Evolutionary conservation across 495 filamentous ascomycete species (phyloP).

Genomic region (Neurospora africana): DNA sequence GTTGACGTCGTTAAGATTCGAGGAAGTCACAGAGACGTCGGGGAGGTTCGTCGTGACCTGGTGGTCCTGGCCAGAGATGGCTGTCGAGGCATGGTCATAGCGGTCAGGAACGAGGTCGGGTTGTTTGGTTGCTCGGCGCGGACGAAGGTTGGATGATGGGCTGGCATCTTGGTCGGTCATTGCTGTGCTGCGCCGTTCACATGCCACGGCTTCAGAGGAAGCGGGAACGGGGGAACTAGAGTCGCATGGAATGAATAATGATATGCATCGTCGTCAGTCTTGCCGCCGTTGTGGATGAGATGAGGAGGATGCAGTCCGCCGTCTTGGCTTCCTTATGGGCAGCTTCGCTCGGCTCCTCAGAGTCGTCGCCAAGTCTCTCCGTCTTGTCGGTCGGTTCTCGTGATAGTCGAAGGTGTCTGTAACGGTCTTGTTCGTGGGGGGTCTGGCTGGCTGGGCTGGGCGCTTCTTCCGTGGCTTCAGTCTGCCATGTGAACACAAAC

Average conservation of each 20-base stretch:
- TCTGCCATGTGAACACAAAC: neutral
- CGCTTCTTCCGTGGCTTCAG: neutral
- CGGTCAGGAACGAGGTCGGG: slow-evolving; percentile 5
- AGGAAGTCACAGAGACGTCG: neutral
- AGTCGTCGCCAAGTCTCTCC: neutral
- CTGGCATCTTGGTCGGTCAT: slow-evolving; percentile 21
- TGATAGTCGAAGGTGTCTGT: neutral
- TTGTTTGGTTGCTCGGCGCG: slow-evolving; percentile 12
- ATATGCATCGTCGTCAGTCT: neutral
- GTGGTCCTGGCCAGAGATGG: neutral
- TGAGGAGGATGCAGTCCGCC: neutral
- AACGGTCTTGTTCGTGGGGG: neutral
- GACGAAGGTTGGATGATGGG: slow-evolving; percentile 11
- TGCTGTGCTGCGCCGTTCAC: slow-evolving; percentile 8
- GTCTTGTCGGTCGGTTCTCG: neutral
- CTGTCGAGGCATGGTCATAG: slow-evolving; percentile 8
- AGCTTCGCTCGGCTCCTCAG: neutral
- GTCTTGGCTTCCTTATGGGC: neutral
- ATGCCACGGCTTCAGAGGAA: slow-evolving; percentile 2
- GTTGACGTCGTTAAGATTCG: neutral
- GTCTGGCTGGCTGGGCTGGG: neutral
- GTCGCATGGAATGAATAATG: neutral
- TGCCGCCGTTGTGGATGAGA: neutral
- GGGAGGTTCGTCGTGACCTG: slow-evolving; percentile 8
- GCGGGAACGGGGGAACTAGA: neutral